Conservation (phyloP, 2,329 filamentous ascomycete species). For the Epichloe sp. region DNA sequence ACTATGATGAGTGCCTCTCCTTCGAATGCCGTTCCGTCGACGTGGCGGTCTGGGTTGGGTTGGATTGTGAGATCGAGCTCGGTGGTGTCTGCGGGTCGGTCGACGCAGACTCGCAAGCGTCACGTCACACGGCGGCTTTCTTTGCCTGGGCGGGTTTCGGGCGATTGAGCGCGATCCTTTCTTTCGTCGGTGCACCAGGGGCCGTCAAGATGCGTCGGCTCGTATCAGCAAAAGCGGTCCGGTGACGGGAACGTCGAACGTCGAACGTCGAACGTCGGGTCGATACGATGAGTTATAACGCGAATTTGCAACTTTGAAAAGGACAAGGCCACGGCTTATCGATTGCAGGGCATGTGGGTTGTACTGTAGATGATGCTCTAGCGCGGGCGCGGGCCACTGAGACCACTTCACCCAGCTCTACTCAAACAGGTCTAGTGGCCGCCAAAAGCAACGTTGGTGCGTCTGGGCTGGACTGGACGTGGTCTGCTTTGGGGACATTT, state of each 20-base stretch:
- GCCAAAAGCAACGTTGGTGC: too few species aligned
- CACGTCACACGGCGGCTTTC: not conserved
- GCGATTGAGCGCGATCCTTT: not conserved
- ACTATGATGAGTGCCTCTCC: slow-evolving; percentile 1
- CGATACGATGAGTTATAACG: not conserved
- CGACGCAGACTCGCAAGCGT: not conserved
- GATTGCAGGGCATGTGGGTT: not conserved
- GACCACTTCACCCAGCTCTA: too few species aligned
- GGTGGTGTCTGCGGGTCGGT: not conserved
- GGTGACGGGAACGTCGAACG: too few species aligned
- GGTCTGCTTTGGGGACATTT: too few species aligned
- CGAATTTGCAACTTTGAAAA: not conserved
- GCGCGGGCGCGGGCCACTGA: not conserved
- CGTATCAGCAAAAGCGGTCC: too few species aligned
- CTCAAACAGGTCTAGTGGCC: too few species aligned
- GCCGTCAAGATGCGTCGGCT: not conserved
- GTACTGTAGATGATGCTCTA: not conserved
- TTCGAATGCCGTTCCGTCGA: slow-evolving; percentile 3
- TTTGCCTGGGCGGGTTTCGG: not conserved
- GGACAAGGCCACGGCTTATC: not conserved
- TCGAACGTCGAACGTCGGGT: too few species aligned
- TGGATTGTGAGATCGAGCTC: not conserved
- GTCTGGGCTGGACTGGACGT: too few species aligned
- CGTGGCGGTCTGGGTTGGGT: slow-evolving; percentile 1
- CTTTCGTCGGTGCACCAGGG: not conserved